Evolutionary conservation across 331 rosid species (phyloP), one percentile per base, ranked within the genome.

Genomic region (Cydonia oblonga): DNA sequence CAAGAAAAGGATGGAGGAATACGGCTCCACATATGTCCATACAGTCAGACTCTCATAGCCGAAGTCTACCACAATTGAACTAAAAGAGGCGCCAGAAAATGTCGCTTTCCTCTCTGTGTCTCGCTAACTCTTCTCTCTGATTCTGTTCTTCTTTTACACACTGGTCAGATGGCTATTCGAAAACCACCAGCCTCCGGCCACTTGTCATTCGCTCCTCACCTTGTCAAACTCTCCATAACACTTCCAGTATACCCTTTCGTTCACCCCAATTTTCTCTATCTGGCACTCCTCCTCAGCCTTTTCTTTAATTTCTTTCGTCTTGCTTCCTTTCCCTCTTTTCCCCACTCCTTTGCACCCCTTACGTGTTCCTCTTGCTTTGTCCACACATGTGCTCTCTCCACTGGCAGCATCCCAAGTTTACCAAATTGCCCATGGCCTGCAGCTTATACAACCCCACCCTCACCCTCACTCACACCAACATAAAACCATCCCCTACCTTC

Each of bases 181-280:
- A 88, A 68, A 75, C 89, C 81, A 82, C 56, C 79, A 61, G 5
- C 13, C 78, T 78, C 69, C 71, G 35, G 62, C 88, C 81, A 83
- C 79, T 26, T 84, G 88, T 86, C 84, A 68, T 49, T 20, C 30
- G 10, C 24, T 33, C 68, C 81, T 68, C 84, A 74, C 56, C 61
- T 73, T 64, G 71, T 75, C 62, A 18, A 61, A 74, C 40, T 54
- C 18, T 16, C 54, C 54, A 49, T 3, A 49, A 44, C 32, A 9
- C 26, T 28, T 10, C 68, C 75, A 67, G 6, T 32, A 52, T 15
- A 7, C 30, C 9, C 42, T 54, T n/a, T 23, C 13, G 42, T 7
- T 61, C 35, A 26, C 9, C 59, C n/a, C 57, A 26, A 44, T 58
- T 25, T 14, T 64, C 46, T 64, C 42, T 69, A 63, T 18, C 68